These are phyloP conservation scores for Diaporthe destruens DNA, from an alignment of 2,329 filamentous ascomycete genomes.

Conservation along the genomic window DNA sequence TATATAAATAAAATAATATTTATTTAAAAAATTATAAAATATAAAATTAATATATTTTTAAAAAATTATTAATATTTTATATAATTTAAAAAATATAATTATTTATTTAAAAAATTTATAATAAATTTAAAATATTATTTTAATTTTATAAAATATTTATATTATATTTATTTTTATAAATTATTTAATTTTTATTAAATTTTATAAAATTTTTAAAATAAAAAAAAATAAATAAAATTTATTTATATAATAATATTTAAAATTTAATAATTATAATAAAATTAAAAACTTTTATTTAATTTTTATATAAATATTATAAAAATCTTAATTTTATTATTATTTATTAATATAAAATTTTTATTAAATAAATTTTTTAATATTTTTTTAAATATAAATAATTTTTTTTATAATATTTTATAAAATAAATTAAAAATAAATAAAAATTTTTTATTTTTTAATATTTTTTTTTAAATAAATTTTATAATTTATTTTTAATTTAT, in stretches of 20 bases:
- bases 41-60: neutral
- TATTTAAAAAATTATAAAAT: neutral
- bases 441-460: neutral
- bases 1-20: neutral
- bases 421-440: neutral
- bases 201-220: too few relatives aligned
- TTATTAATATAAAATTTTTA: neutral
- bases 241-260: too few relatives aligned
- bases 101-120: neutral
- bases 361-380: neutral
- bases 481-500: neutral
- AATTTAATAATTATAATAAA: too few relatives aligned
- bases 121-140: neutral
- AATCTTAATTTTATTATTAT: neutral
- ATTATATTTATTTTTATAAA: too few relatives aligned
- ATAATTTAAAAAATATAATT: neutral
- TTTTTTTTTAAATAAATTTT: neutral
- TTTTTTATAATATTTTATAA: neutral
- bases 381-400: neutral
- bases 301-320: neutral
- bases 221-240: too few relatives aligned
- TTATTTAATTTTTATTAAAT: too few relatives aligned
- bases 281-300: too few relatives aligned
- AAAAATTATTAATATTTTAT: neutral
- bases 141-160: neutral